Evolutionary conservation across 345 rosid genomes (phyloP).

Genomic region (Brassica incana): DNA sequence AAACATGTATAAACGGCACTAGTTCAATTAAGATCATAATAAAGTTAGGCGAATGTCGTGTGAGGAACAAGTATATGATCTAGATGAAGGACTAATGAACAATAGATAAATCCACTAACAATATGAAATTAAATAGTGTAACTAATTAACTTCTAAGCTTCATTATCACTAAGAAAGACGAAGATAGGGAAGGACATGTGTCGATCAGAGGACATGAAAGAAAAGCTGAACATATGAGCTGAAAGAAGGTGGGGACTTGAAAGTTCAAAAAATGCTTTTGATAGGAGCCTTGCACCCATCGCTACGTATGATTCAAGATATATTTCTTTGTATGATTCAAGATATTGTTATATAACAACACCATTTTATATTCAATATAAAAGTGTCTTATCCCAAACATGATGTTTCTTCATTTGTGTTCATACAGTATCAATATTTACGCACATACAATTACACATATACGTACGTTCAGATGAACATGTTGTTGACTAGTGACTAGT

Average conservation of each 20-base stretch:
- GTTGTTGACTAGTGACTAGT: slow-evolving; percentile 4
- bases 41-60: not conserved
- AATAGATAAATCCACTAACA: not conserved
- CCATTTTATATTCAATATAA: not conserved
- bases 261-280: slow-evolving; percentile 28
- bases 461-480: not conserved
- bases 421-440: not conserved
- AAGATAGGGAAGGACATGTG: slow-evolving; percentile 18
- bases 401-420: slow-evolving; percentile 10
- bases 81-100: not conserved
- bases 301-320: slow-evolving; percentile 51
- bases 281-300: slow-evolving; percentile 76
- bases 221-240: slow-evolving; percentile 17
- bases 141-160: slow-evolving; percentile 8
- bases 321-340: slow-evolving; percentile 38
- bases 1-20: not conserved
- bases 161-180: not conserved
- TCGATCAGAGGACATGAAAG: slow-evolving; percentile 21
- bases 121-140: slow-evolving; percentile 5
- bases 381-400: not conserved
- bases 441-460: not conserved
- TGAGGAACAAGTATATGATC: not conserved
- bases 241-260: slow-evolving; percentile 42
- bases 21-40: not conserved
- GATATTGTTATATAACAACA: not conserved